Conservation (phyloP, 192 early-diverging fungal species). For the Entomortierella parvispora region DNA sequence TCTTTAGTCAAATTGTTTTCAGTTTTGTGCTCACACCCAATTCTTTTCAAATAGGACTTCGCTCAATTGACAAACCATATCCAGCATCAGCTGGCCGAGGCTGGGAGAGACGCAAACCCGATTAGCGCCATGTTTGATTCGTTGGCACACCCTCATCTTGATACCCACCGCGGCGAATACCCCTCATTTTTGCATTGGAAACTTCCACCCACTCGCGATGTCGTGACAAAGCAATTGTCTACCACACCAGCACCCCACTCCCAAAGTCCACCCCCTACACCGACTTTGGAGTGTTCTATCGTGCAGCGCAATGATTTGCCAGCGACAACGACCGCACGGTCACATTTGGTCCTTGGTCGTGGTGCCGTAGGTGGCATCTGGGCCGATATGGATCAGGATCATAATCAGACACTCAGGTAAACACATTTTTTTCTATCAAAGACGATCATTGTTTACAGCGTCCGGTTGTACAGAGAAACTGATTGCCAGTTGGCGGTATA, state of each 20-base stretch:
- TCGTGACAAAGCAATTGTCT: background rate
- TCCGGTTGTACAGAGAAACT: no score
- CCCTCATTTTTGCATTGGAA: slow-evolving; percentile 40
- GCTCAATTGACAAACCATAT: slow-evolving; percentile 45
- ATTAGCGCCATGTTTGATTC: slow-evolving; percentile 53
- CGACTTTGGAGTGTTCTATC: background rate
- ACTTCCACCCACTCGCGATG: background rate
- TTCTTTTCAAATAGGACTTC: no score
- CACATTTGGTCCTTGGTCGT: slow-evolving; percentile 41
- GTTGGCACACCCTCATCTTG: slow-evolving; percentile 34
- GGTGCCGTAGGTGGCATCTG: slow-evolving; percentile 44
- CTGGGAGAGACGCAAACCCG: slow-evolving; percentile 46
- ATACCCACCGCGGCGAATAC: slow-evolving; percentile 49
- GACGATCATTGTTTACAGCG: no score
- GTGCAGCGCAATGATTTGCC: no score
- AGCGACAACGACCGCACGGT: slow-evolving; percentile 15
- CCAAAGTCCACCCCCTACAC: slow-evolving; percentile 7
- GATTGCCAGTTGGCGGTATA: no score
- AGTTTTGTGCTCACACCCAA: no score
- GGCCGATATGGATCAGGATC: slow-evolving; percentile 43
- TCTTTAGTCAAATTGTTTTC: no score
- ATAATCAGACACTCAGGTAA: slow-evolving; percentile 50
- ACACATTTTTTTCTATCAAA: background rate
- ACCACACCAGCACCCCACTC: background rate
- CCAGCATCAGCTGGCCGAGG: slow-evolving; percentile 48